phyloP scores from a whole-genome alignment of 495 filamentous ascomycete genomes.

The Xylaria sp. region DNA sequence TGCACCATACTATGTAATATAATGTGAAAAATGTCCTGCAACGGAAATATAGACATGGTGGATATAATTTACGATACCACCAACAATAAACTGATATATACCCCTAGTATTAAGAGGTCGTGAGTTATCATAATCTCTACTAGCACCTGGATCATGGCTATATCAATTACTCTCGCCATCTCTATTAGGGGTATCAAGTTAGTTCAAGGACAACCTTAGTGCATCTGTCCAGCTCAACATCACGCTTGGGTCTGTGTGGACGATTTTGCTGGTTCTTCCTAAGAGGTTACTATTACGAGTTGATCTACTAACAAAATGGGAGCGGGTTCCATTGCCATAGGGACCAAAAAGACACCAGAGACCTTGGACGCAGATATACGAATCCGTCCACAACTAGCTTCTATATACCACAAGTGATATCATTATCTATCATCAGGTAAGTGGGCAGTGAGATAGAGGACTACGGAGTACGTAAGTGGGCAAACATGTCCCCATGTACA shows the following conservation, averaged over 20 bases:
- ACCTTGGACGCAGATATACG: too few relatives aligned
- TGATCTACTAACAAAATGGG: too few relatives aligned
- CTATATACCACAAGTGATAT: too few relatives aligned
- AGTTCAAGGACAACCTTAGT: neutral
- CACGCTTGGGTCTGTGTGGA: neutral
- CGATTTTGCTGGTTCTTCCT: too few relatives aligned
- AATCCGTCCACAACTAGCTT: too few relatives aligned
- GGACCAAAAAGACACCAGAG: too few relatives aligned
- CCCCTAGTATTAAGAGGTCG: neutral
- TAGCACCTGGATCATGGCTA: neutral
- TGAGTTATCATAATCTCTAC: neutral
- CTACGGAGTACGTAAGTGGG: too few relatives aligned
- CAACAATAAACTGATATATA: neutral
- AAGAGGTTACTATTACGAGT: too few relatives aligned
- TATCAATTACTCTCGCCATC: neutral
- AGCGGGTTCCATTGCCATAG: too few relatives aligned
- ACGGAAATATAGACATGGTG: neutral
- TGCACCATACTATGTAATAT: neutral
- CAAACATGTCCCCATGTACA: too few relatives aligned
- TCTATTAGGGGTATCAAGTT: neutral
- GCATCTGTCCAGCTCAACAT: neutral
- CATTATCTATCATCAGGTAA: too few relatives aligned
- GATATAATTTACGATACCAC: constrained; percentile 2
- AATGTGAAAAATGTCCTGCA: neutral
- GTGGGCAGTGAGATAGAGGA: too few relatives aligned